Percentiles rank a stretch among this genome's conserved stretches.
phyloP scores from a whole-genome alignment of 1,139 yeast genomes.

The Yamadazyma kanchanaburiensis region DNA sequence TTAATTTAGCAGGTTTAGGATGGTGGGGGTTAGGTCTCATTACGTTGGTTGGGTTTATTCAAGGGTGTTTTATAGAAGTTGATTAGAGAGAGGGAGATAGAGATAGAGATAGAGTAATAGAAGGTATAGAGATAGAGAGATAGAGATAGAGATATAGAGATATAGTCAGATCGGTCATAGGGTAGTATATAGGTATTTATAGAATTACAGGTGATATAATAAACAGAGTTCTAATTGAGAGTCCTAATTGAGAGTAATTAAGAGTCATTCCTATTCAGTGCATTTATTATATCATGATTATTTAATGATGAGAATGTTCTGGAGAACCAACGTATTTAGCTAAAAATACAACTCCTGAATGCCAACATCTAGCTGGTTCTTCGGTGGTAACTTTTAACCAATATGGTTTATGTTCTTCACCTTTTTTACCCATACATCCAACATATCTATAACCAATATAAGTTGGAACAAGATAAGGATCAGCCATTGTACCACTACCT shows the following conservation, averaged over 20 bases:
- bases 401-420: constrained; percentile 88
- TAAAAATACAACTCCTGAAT: constrained; percentile 94
- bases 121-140: too few relatives aligned
- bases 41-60: constrained; percentile 28
- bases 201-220: too few relatives aligned
- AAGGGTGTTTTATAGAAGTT: constrained; percentile 27
- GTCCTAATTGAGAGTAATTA: background rate
- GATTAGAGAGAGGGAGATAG: too few relatives aligned
- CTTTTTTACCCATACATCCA: constrained; percentile 91
- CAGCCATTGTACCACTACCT: constrained; percentile 82
- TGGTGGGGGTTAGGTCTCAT: constrained; percentile 45
- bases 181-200: too few relatives aligned
- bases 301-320: constrained; percentile 52
- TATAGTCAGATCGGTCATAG: too few relatives aligned
- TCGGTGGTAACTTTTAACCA: constrained; percentile 92
- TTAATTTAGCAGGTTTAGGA: constrained; percentile 43
- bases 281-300: background rate
- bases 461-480: constrained; percentile 87
- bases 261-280: background rate
- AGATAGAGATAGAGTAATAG: too few relatives aligned
- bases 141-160: too few relatives aligned
- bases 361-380: constrained; percentile 95
- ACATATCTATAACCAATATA: constrained; percentile 93
- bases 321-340: constrained; percentile 87
- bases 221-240: background rate